phyloP scores from a whole-genome alignment of 768 basidiomycete species.

The Boletus patriciae region DNA sequence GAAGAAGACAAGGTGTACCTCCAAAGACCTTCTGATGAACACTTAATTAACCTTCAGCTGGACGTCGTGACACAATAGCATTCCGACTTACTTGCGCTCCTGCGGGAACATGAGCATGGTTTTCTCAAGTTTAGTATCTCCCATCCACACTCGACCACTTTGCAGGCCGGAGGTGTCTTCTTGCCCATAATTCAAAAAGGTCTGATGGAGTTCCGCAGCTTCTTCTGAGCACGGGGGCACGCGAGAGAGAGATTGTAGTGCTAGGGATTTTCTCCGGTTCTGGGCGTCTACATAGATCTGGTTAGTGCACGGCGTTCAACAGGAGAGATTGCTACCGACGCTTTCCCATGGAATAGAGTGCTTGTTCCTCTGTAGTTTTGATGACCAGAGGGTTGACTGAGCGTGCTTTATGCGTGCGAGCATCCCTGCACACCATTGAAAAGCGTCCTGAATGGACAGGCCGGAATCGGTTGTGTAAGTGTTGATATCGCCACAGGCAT shows the following conservation, averaged over 20 bases:
- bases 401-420: conserved; percentile 59
- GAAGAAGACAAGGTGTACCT: conserved; percentile 39
- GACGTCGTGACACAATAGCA: neutral
- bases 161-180: conserved; percentile 29
- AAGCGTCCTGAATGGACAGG: conserved; percentile 65
- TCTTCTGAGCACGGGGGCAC: conserved; percentile 75
- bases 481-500: conserved; percentile 9
- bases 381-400: conserved; percentile 63
- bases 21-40: conserved; percentile 85
- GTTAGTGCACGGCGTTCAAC: neutral
- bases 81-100: conserved; percentile 65
- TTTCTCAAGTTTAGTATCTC: conserved; percentile 67
- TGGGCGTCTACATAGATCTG: conserved; percentile 47
- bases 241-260: conserved; percentile 60
- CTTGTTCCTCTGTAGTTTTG: conserved; percentile 59
- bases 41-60: conserved; percentile 35
- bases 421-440: conserved; percentile 84
- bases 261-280: conserved; percentile 50
- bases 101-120: conserved; percentile 83
- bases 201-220: conserved; percentile 64
- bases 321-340: conserved; percentile 38
- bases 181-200: conserved; percentile 62
- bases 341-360: conserved; percentile 65
- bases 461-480: neutral
- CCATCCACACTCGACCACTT: conserved; percentile 67